These are phyloP conservation scores for Echinochloa phyllopogon DNA, from an alignment of 176 grass and related monocot species.

Conservation along the genomic window DNA sequence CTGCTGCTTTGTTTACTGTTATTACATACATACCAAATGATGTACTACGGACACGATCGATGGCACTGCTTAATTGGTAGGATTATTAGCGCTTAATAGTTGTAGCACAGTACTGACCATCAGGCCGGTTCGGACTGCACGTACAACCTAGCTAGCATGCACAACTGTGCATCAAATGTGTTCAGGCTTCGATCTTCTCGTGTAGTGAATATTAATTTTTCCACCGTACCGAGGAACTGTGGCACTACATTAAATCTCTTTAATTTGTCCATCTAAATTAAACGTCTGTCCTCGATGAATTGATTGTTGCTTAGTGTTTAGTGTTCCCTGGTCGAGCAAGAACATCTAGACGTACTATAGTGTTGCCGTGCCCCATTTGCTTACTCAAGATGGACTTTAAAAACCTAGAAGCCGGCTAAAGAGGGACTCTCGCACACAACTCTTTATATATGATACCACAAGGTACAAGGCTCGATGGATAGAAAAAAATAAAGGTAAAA, in stretches of 20 bases:
- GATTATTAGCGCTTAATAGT: not conserved
- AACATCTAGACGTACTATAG: no score
- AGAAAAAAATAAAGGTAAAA: not conserved
- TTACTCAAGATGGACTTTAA: not conserved
- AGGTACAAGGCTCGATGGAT: no score
- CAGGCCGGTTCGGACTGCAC: not conserved
- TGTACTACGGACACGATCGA: not conserved
- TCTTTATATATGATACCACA: not conserved
- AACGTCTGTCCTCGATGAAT: no score
- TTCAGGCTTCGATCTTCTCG: no score
- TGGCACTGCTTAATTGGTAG: conserved; percentile 3
- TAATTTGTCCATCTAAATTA: no score
- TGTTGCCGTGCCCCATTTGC: no score
- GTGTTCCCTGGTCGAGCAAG: no score
- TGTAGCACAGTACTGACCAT: not conserved
- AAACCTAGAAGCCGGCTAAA: not conserved
- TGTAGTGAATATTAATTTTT: no score
- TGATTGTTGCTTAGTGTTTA: no score
- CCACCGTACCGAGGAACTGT: no score
- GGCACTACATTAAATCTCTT: no score
- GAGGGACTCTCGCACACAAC: not conserved
- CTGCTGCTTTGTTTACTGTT: not conserved
- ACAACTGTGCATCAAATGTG: not conserved
- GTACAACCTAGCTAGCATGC: not conserved
- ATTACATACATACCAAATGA: no score